phyloP scores from a whole-genome alignment of 2,329 filamentous ascomycete species.

The Trichophyton schoenleinii region DNA sequence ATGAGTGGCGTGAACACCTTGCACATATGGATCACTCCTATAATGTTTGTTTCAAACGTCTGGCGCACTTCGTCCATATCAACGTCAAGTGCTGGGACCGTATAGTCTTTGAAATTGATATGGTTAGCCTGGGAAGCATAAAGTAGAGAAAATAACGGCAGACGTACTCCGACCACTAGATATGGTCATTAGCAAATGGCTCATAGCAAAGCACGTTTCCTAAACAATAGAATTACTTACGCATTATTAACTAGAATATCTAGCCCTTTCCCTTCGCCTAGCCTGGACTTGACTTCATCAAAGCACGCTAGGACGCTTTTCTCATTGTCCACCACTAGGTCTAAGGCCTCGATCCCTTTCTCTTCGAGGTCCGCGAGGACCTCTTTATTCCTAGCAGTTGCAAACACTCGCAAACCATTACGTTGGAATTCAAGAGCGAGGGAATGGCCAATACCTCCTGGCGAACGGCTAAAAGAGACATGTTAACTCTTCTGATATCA shows the following conservation, averaged over 20 bases:
- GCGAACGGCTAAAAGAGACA: conserved; percentile 31
- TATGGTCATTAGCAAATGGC: not conserved
- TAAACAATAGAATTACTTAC: conserved; percentile 16
- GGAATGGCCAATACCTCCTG: conserved; percentile 47
- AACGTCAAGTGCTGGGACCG: conserved; percentile 45
- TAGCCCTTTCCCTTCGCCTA: conserved; percentile 35
- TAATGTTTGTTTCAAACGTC: conserved; percentile 44
- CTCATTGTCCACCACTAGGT: conserved; percentile 41
- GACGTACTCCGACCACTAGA: conserved; percentile 9
- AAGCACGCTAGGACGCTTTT: conserved; percentile 39
- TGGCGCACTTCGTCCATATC: conserved; percentile 36
- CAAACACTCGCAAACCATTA: conserved; percentile 44
- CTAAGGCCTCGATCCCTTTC: conserved; percentile 43
- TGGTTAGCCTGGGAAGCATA: not conserved
- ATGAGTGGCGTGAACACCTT: conserved; percentile 45
- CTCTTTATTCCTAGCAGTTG: conserved; percentile 42
- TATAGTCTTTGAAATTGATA: conserved; percentile 34
- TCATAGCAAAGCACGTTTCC: not conserved
- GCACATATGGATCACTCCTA: conserved; percentile 46
- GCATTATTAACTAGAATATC: conserved; percentile 50
- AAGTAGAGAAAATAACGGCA: no score
- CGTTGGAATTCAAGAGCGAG: conserved; percentile 46
- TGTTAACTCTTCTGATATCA: not conserved
- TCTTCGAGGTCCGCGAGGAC: conserved; percentile 38
- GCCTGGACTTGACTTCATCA: conserved; percentile 34